Percentiles rank a stretch among this genome's conserved stretches.
Conservation (phyloP, 331 rosid species). For the Erythrophleum ivorense region DNA sequence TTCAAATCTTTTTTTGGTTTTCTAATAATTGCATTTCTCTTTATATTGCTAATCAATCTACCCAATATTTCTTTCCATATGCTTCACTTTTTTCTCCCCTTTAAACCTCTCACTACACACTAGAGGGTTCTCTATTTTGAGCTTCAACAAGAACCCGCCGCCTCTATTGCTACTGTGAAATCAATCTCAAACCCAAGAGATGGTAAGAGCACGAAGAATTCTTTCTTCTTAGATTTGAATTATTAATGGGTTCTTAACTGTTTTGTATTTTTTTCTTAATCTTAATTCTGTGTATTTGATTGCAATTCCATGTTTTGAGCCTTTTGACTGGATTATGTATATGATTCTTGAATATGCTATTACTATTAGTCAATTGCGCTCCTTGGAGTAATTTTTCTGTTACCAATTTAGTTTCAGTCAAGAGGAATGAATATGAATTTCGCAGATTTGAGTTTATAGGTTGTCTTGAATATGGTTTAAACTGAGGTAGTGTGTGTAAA, state of each 20-base stretch:
- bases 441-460: conserved; percentile 26
- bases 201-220: conserved; percentile 50
- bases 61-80: conserved; percentile 4
- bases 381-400: conserved; percentile 21
- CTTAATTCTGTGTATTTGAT: conserved; percentile 18
- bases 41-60: conserved; percentile 13
- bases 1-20: background rate
- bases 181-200: conserved; percentile 43
- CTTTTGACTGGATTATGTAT: background rate
- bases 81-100: conserved; percentile 15
- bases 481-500: background rate
- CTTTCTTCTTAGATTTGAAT: background rate
- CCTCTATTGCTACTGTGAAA: conserved; percentile 38
- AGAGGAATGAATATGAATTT: conserved; percentile 24
- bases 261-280: conserved; percentile 25
- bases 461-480: conserved; percentile 39
- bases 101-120: conserved; percentile 29
- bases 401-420: background rate
- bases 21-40: conserved; percentile 27
- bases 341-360: conserved; percentile 33
- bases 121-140: conserved; percentile 33
- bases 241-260: conserved; percentile 11
- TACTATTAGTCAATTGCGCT: conserved; percentile 10
- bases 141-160: conserved; percentile 38
- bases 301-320: conserved; percentile 30